Conservation (phyloP, 345 rosid genomes). For the Gossypium raimondii region DNA sequence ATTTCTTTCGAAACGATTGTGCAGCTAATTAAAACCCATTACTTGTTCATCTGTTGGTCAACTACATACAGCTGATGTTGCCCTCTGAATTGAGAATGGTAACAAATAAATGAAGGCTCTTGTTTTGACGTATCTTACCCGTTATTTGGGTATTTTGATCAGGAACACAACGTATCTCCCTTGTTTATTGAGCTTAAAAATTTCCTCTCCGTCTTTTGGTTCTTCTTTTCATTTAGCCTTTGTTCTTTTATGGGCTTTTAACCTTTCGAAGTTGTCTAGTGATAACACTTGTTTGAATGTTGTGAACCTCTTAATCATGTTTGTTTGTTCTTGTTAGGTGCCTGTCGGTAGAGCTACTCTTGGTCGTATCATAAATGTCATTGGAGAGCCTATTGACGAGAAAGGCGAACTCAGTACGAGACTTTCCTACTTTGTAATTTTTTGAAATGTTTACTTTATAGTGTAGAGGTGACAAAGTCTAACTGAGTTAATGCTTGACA, state of each 20-base stretch:
- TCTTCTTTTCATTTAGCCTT: too few relatives aligned
- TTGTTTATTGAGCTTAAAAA: not conserved
- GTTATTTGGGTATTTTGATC: not conserved
- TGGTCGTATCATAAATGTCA: conserved; percentile 96
- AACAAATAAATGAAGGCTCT: not conserved
- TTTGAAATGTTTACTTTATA: not conserved
- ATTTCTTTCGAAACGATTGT: not conserved
- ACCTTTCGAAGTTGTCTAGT: not conserved
- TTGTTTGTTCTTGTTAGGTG: conserved; percentile 35
- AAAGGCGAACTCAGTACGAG: conserved; percentile 82
- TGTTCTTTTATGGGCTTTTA: not conserved
- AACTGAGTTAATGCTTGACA: conserved; percentile 22
- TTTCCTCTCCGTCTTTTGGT: not conserved
- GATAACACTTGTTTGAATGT: not conserved
- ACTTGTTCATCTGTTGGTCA: not conserved
- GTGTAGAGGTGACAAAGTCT: not conserved
- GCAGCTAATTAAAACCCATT: not conserved
- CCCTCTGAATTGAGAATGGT: not conserved
- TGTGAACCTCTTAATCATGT: not conserved
- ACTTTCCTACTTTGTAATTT: not conserved
- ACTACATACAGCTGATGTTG: not conserved
- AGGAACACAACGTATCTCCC: not conserved
- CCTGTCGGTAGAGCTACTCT: conserved; percentile 98
- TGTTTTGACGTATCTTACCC: not conserved
- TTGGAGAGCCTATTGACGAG: conserved; percentile 94